Evolutionary conservation across 805 yeast genomes (phyloP).

Genomic region (Sugiyamaella americana): DNA sequence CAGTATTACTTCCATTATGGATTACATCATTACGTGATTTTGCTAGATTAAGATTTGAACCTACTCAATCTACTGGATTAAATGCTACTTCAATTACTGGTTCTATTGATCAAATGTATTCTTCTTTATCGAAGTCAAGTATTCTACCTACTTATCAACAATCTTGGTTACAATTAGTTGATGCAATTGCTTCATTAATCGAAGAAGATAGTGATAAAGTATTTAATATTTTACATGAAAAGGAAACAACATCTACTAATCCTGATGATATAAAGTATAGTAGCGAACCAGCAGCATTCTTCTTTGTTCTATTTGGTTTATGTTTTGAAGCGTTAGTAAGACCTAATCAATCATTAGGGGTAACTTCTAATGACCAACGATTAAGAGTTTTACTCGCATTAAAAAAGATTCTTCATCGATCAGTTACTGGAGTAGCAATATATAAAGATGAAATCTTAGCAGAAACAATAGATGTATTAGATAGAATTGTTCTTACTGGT

Average conservation of each 20-base stretch:
- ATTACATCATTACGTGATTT: conserved; percentile 65
- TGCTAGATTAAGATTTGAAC: conserved; percentile 56
- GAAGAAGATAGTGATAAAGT: conserved; percentile 45
- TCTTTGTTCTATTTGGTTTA: conserved; percentile 75
- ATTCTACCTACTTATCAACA: conserved; percentile 44
- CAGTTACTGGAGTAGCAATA: conserved; percentile 51
- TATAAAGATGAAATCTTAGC: conserved; percentile 63
- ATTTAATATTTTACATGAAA: conserved; percentile 46
- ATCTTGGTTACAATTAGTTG: conserved; percentile 72
- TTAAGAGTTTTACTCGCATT: conserved; percentile 44
- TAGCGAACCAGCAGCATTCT: conserved; percentile 41
- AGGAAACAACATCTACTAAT: conserved; percentile 36
- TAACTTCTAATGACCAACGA: conserved; percentile 23
- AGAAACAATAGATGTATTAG: conserved; percentile 72
- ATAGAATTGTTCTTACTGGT: conserved; percentile 60
- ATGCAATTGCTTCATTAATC: conserved; percentile 63
- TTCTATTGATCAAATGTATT: conserved; percentile 32
- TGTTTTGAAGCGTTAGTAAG: conserved; percentile 70
- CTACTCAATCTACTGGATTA: conserved; percentile 28
- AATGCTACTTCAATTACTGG: conserved; percentile 15
- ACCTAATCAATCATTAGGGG: conserved; percentile 25
- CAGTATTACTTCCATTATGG: conserved; percentile 71
- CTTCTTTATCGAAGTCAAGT: conserved; percentile 33
- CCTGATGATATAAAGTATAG: conserved; percentile 24
- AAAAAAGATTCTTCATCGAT: conserved; percentile 48